These are phyloP conservation scores for Globisporangium cystogenes DNA, from an alignment of 352 stramenopile species.

Conservation along the genomic window DNA sequence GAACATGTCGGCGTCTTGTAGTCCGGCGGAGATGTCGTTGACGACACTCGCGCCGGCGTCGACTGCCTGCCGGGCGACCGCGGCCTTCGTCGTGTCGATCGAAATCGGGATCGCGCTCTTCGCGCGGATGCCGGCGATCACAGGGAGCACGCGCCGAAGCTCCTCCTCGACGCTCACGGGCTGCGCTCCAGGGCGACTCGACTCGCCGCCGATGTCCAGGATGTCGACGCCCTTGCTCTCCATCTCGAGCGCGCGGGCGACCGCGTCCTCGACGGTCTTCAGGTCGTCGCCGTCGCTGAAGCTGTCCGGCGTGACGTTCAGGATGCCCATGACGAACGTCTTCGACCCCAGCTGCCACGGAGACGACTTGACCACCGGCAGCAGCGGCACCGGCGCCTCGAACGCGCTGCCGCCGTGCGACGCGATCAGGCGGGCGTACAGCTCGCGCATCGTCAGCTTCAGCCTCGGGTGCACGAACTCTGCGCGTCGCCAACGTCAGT, in stretches of 20 bases:
- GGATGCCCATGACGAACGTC: conserved; percentile 96
- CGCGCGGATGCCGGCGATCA: conserved; percentile 89
- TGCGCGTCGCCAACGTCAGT: conserved; percentile 7
- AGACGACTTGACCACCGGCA: conserved; percentile 37
- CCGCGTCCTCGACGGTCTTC: conserved; percentile 40
- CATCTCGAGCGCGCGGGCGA: conserved; percentile 88
- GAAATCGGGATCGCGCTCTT: conserved; percentile 87
- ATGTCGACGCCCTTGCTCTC: conserved; percentile 89
- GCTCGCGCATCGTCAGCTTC: conserved; percentile 59
- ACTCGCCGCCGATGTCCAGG: conserved; percentile 98
- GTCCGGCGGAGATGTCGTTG: conserved; percentile 97
- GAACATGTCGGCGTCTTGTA: conserved; percentile 92
- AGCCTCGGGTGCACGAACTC: conserved; percentile 74
- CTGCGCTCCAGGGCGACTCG: conserved; percentile 94
- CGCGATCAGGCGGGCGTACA: conserved; percentile 47
- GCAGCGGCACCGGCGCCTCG: conserved; percentile 36
- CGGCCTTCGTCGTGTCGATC: conserved; percentile 95
- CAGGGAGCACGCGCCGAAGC: conserved; percentile 87
- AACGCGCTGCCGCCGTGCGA: conserved; percentile 17
- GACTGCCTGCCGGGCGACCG: conserved; percentile 88
- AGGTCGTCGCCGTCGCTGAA: conserved; percentile 87
- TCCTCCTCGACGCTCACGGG: conserved; percentile 89
- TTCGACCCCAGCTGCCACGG: conserved; percentile 52
- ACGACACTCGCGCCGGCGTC: conserved; percentile 93
- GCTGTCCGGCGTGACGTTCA: conserved; percentile 99